Percentiles rank a stretch among this genome's conserved stretches.
phyloP scores from a whole-genome alignment of 768 basidiomycete genomes.

The Hirschioporus abietinus region DNA sequence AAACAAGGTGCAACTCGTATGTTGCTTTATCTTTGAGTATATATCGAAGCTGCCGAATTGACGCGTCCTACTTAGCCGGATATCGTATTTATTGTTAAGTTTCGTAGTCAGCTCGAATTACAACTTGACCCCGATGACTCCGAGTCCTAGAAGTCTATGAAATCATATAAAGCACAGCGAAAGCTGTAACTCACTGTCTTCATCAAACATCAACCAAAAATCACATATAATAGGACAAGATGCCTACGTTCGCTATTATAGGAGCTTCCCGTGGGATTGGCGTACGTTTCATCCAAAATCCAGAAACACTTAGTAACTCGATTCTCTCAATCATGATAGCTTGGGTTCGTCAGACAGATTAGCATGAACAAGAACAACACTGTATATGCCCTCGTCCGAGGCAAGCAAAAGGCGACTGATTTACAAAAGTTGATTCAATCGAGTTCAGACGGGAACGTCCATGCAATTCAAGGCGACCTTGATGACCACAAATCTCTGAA shows the following conservation, averaged over 20 bases:
- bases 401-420: constrained; percentile 10
- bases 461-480: background rate
- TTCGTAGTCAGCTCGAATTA: too few species aligned
- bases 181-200: background rate
- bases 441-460: background rate
- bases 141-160: too few species aligned
- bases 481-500: background rate
- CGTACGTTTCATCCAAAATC: constrained; percentile 11
- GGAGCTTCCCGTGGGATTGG: constrained; percentile 24
- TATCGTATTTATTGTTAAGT: too few species aligned
- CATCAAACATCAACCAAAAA: background rate
- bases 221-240: constrained; percentile 6
- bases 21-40: too few species aligned
- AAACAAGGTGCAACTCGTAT: too few species aligned
- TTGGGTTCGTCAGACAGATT: constrained; percentile 22
- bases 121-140: too few species aligned
- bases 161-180: too few species aligned
- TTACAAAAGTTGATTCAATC: constrained; percentile 12
- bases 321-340: constrained; percentile 4
- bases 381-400: constrained; percentile 22
- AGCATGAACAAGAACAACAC: constrained; percentile 14
- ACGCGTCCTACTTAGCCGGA: too few species aligned
- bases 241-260: constrained; percentile 21
- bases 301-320: background rate
- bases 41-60: too few species aligned